A percentile compares a stretch with the other conserved stretches of the same genome.
These are phyloP conservation scores for Peniophora sp. DNA, from an alignment of 1,284 basidiomycete species.

Conservation along the genomic window DNA sequence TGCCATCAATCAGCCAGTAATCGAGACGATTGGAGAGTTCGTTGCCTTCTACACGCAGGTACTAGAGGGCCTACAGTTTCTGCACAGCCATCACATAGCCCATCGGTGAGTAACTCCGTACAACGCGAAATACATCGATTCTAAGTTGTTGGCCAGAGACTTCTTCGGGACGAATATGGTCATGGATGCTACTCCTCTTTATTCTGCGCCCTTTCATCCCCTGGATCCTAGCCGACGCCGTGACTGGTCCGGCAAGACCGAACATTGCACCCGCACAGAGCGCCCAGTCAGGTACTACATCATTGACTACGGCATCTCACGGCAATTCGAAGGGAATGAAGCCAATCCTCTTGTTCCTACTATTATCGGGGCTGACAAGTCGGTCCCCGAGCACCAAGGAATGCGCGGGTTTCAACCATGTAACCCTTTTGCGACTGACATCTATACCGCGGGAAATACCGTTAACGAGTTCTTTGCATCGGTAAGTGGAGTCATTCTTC, in stretches of 20 bases:
- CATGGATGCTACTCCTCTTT: constrained; percentile 24
- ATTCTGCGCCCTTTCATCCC: constrained; percentile 20
- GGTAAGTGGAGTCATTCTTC: not conserved
- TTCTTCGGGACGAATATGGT: constrained; percentile 25
- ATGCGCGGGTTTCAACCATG: not conserved
- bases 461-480: constrained; percentile 16
- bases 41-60: constrained; percentile 19
- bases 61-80: constrained; percentile 29
- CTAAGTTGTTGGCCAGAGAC: constrained; percentile 22
- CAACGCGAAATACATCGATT: too few species aligned
- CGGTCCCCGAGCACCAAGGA: constrained; percentile 10
- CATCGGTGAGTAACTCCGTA: constrained; percentile 23
- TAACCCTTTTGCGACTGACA: constrained; percentile 12
- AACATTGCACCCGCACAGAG: constrained; percentile 15
- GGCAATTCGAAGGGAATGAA: constrained; percentile 8
- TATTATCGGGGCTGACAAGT: constrained; percentile 12
- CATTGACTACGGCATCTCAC: constrained; percentile 28
- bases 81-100: constrained; percentile 28
- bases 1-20: constrained; percentile 12
- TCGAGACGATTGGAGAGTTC: constrained; percentile 17
- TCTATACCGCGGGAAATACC: constrained; percentile 14
- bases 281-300: constrained; percentile 21
- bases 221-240: constrained; percentile 3
- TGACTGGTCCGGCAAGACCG: constrained; percentile 11
- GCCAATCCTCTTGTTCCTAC: constrained; percentile 3